Conservation (phyloP, 768 basidiomycete genomes). For the Termitomyces heimii region DNA sequence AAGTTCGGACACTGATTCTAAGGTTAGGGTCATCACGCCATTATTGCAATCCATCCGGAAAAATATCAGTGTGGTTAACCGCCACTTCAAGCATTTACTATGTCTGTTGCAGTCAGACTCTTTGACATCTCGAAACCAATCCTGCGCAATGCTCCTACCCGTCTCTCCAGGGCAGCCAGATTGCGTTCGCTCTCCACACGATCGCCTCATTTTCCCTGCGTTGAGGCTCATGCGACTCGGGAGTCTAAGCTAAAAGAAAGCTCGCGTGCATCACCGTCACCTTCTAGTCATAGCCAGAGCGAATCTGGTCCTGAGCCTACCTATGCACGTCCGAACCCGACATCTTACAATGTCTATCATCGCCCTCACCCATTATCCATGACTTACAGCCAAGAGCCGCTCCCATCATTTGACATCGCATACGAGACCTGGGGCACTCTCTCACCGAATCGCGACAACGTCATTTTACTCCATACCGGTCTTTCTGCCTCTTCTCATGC, state of each 20-base stretch:
- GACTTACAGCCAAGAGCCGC: slow-evolving; percentile 40
- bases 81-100: background rate
- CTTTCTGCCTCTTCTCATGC: slow-evolving; percentile 96
- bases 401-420: slow-evolving; percentile 78
- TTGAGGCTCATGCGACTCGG: slow-evolving; percentile 74
- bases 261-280: slow-evolving; percentile 16
- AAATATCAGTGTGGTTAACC: background rate
- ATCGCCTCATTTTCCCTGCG: slow-evolving; percentile 58
- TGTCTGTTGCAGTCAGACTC: slow-evolving; percentile 7
- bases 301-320: slow-evolving; percentile 75
- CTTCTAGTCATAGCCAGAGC: slow-evolving; percentile 13
- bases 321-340: slow-evolving; percentile 74
- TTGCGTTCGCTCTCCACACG: slow-evolving; percentile 4
- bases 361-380: slow-evolving; percentile 60
- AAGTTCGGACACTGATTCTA: slow-evolving; percentile 7
- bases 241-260: slow-evolving; percentile 44
- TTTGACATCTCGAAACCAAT: background rate
- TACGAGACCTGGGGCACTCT: slow-evolving; percentile 99
- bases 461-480: slow-evolving; percentile 92
- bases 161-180: background rate
- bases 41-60: background rate
- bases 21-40: slow-evolving; percentile 17
- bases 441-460: slow-evolving; percentile 73
- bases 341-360: slow-evolving; percentile 65
- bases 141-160: background rate